These are phyloP conservation scores for Suillus alpinus DNA, from an alignment of 768 basidiomycete species.

Conservation along the genomic window DNA sequence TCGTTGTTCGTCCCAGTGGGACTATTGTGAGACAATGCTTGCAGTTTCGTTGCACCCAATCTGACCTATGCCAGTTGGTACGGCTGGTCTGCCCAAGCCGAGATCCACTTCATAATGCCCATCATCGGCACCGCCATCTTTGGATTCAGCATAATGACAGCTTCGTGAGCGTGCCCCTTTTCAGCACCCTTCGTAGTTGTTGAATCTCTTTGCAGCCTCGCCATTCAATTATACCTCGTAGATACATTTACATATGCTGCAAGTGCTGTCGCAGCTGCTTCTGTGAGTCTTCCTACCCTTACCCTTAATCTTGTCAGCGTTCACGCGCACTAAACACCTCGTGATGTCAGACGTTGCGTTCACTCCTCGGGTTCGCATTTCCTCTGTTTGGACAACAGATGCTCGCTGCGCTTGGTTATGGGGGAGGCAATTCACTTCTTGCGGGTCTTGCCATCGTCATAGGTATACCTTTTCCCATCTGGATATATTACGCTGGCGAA, in stretches of 20 bases:
- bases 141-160: constrained; percentile 62
- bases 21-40: constrained; percentile 47
- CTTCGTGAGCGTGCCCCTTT: constrained; percentile 41
- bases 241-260: constrained; percentile 70
- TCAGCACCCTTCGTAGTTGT: background rate
- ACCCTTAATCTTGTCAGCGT: background rate
- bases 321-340: background rate
- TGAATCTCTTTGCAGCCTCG: constrained; percentile 38
- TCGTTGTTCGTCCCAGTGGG: constrained; percentile 69
- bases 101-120: constrained; percentile 73
- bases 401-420: constrained; percentile 57
- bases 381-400: constrained; percentile 67
- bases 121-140: constrained; percentile 61
- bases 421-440: constrained; percentile 40
- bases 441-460: too few species aligned
- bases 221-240: constrained; percentile 68
- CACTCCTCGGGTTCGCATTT: constrained; percentile 60
- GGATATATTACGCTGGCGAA: too few species aligned
- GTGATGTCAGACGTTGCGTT: constrained; percentile 50
- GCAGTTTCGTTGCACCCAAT: background rate
- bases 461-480: too few species aligned
- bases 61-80: constrained; percentile 54
- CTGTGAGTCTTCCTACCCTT: constrained; percentile 37
- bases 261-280: constrained; percentile 59
- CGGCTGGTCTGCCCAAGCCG: constrained; percentile 75